These are phyloP conservation scores for Pythium insidiosum DNA, from an alignment of 352 stramenopile species.

Conservation along the genomic window DNA sequence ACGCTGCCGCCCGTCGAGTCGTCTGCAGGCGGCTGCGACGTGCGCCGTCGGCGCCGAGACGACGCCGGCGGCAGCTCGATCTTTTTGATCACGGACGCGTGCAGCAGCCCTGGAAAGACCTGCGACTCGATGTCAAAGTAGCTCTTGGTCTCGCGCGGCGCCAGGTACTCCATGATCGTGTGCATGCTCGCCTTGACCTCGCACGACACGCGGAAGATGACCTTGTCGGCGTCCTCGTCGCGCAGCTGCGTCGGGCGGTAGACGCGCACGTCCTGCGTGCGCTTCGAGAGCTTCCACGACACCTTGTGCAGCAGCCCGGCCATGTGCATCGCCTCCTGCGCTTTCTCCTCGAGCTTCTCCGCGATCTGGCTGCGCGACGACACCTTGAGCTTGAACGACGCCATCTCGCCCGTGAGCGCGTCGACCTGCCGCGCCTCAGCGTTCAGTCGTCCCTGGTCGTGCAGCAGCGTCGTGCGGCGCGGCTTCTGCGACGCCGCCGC, in stretches of 20 bases:
- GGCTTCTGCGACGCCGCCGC: constrained; percentile 2
- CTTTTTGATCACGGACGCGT: constrained; percentile 72
- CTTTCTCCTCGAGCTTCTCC: constrained; percentile 60
- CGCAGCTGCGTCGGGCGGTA: constrained; percentile 49
- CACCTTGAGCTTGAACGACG: constrained; percentile 16
- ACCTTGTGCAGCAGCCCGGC: constrained; percentile 49
- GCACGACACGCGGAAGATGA: constrained; percentile 81
- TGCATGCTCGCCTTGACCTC: constrained; percentile 71
- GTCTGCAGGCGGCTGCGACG: too few species aligned
- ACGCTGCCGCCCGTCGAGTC: neutral
- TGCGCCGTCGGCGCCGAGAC: too few species aligned
- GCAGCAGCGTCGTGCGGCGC: constrained; percentile 15
- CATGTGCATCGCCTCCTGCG: constrained; percentile 54
- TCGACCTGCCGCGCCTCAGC: constrained; percentile 12
- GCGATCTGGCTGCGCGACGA: constrained; percentile 40
- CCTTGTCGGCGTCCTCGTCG: constrained; percentile 41
- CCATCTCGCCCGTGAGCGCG: constrained; percentile 2
- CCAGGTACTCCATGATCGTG: constrained; percentile 79
- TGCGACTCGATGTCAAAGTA: constrained; percentile 80
- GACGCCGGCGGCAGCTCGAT: constrained; percentile 57
- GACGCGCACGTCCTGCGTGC: constrained; percentile 76
- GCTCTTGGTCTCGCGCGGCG: constrained; percentile 51
- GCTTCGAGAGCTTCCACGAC: constrained; percentile 60
- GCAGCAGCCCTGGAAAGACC: constrained; percentile 69
- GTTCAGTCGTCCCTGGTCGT: constrained; percentile 40